Base-by-base conservation (phyloP, 2,329 filamentous ascomycete species). In the Ophiostoma tasmaniense region DNA sequence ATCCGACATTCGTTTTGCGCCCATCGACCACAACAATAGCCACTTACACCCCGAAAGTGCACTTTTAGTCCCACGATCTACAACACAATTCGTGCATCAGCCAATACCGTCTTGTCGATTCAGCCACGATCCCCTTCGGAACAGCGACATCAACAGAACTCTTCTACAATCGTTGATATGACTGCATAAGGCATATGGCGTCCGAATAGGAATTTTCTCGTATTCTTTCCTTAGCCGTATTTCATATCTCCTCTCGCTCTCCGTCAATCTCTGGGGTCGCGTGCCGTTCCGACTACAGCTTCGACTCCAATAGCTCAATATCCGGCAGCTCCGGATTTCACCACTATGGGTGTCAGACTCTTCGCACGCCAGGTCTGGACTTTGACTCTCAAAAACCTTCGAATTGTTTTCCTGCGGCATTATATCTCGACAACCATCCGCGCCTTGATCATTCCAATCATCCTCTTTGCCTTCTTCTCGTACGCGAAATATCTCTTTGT, bases 401-500 rank as follows among this genome's bases (percentile, higher is more conserved):
- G 84, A 68, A 86, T 88, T 73, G 80, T 87, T 17, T 73, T 88
- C 42, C 73, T 82, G 61, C 84, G 87, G 6, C 86, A 88, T 76
- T 74, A 78, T 25, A 69, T 81, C 5, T 79, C 83, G 28, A 85
- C 86, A 2, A 70, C 83, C 62, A 78, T 87, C 71, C 85, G 86
- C 73, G 84, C 86, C 6, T 82, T 90, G 66, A 52, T 89, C 25
- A 79, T 89, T 1, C 88, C 88, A 2, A 78, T 89, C 39, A 75
- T 84, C 62, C 78, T 90, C 67, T 82, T 85, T 55, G 78, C 83
- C 28, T 87, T 89, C 74, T 82, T 90, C 71, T 85, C 81, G 67
- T 94, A 90, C 77, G 89, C 92, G 20, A 89, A 91, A 73, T 93
- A 93, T 76, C 86, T 97, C 72, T 94, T 96, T 74, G 85, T 93